Base-by-base conservation (phyloP, 2,329 filamentous ascomycete species). In the Venturiaceae sp. region DNA sequence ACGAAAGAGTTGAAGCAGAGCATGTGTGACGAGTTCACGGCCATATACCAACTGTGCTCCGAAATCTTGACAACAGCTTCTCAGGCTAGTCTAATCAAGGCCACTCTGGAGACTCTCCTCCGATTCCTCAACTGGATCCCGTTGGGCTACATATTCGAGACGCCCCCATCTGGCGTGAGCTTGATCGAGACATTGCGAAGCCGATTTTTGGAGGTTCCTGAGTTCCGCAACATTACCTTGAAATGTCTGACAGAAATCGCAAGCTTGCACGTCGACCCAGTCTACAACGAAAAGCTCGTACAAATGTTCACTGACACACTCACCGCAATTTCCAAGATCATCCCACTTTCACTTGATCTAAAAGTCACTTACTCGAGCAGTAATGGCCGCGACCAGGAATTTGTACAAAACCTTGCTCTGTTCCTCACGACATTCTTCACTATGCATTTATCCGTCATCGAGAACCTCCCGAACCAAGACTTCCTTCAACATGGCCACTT, bases 61-160 rank as follows among this genome's bases (percentile, higher is more conserved):
- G 92, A 99, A 72, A 92, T 99, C 57, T 80, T 99, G 64, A 90
- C 87, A 66, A 94, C 90, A 33, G 94, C 92, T 47, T 90, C 87
- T 66, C 90, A 95, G 72, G 82, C 88, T 39, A 95, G 86, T 68
- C 80, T 99, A 58, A 86, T 99, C 75, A 95, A 94, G 77, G 90
- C 92, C n/a, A 99, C 94, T 0, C 82, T 99, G 57, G 92, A 97
- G 76, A 99, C 94, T 0, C 79, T 99, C 36, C 82, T 99, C 57
- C 89, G 92, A 60, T 99, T 99, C 75, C 88, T 96, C 72, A 97
- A 97, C 79, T 99, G 94, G 94, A 99, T 99, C 59, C 94, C 94
- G 0, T 78, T 99, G 39, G 94, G 95, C 59, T 99, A 96, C 75
- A 97, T 99, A 66, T 99, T 99, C 74, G 94, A 99, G 80, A 99